Percentiles rank a stretch among this genome's conserved stretches.
These are phyloP conservation scores for Scleroderma bovista DNA, from an alignment of 768 basidiomycete genomes.

Conservation along the genomic window DNA sequence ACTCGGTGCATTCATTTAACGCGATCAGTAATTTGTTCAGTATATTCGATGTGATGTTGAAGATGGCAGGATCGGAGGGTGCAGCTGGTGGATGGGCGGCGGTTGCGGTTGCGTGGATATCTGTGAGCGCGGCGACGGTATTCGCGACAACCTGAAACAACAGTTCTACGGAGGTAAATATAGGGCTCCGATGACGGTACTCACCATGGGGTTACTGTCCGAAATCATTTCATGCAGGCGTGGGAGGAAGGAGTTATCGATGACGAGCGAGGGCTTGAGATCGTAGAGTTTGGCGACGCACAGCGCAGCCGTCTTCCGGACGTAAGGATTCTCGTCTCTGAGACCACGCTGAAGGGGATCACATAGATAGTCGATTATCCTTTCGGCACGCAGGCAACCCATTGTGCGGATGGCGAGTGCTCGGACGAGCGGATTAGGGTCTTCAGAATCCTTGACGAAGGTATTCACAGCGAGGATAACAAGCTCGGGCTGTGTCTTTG, in stretches of 20 bases:
- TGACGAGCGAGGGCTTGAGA: constrained; percentile 89
- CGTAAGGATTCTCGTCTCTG: constrained; percentile 95
- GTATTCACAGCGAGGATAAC: constrained; percentile 99
- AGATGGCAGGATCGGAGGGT: constrained; percentile 59
- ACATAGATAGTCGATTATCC: constrained; percentile 98
- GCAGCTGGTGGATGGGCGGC: constrained; percentile 45
- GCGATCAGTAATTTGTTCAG: constrained; percentile 91
- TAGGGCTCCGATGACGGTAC: constrained; percentile 11
- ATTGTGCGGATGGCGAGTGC: constrained; percentile 97
- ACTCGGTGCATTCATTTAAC: constrained; percentile 96
- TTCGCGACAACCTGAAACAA: constrained; percentile 85
- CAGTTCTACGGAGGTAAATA: neutral
- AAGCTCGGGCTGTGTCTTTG: constrained; percentile 97
- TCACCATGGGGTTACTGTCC: constrained; percentile 95
- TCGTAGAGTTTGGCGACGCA: constrained; percentile 98
- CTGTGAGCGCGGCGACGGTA: constrained; percentile 86
- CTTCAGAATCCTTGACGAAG: constrained; percentile 96
- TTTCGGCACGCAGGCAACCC: constrained; percentile 95
- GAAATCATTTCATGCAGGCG: constrained; percentile 89
- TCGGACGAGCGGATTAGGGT: constrained; percentile 93
- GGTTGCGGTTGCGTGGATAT: constrained; percentile 76
- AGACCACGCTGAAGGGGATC: constrained; percentile 90
- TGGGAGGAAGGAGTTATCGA: constrained; percentile 91
- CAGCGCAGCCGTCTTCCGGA: constrained; percentile 94
- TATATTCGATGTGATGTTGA: constrained; percentile 76